These are phyloP conservation scores for Diospyros kaki DNA, from an alignment of 148 eudicot genomes.

Conservation along the genomic window DNA sequence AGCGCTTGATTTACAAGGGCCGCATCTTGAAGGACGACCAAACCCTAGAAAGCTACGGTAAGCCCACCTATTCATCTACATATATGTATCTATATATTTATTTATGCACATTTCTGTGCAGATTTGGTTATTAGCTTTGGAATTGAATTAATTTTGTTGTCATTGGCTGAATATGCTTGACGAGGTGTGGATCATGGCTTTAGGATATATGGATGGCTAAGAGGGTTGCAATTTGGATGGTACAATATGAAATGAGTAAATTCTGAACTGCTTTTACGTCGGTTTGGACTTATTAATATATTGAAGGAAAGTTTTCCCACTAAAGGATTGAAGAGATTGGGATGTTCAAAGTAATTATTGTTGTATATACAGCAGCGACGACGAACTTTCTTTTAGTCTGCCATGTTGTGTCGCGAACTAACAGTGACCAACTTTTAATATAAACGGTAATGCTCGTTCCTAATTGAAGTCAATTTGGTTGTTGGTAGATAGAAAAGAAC, in stretches of 20 bases:
- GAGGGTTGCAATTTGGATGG: constrained; percentile 3
- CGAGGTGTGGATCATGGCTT: neutral
- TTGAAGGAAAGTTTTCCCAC: too few relatives aligned
- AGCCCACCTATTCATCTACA: neutral
- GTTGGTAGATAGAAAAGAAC: neutral
- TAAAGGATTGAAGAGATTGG: too few relatives aligned
- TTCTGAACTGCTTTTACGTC: too few relatives aligned
- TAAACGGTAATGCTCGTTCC: too few relatives aligned
- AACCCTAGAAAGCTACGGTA: constrained; percentile 47
- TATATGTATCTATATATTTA: neutral
- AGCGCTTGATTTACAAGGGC: constrained; percentile 48
- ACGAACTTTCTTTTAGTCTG: too few relatives aligned
- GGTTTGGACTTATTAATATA: too few relatives aligned
- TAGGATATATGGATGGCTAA: neutral
- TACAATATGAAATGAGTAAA: neutral
- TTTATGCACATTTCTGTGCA: neutral
- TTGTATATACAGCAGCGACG: too few relatives aligned
- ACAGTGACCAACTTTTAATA: too few relatives aligned
- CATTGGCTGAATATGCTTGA: neutral
- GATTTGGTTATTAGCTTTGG: neutral
- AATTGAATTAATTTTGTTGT: neutral
- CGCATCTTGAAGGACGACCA: constrained; percentile 51
- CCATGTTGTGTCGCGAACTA: too few relatives aligned
- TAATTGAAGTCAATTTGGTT: too few relatives aligned
- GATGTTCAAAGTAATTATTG: too few relatives aligned